Evolutionary conservation across 768 basidiomycete genomes (phyloP), one percentile per base, ranked within the genome.

Genomic region (Termitomyces sp.): DNA sequence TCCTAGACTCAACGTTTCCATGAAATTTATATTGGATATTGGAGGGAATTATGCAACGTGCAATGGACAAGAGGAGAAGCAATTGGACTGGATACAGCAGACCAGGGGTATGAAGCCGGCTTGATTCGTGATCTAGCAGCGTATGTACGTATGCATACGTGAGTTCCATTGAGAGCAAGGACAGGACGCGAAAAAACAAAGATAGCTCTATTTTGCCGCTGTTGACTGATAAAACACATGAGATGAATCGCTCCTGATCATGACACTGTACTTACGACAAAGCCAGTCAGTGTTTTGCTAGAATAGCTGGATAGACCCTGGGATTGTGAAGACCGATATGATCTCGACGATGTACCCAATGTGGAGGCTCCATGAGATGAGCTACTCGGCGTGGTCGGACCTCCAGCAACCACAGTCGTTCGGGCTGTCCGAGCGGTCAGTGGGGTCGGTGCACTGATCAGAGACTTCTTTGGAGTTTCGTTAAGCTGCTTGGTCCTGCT

Each of bases 371-470:
- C 62, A 63, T 87, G 83, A 18, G 80, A 73, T 43, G 71, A 73
- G 45, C 65, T 76, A 65, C 74, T 81, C 12, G 88, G 86, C 3
- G 88, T 89, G 46, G 79, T 78, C 41, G 82, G 76, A 15, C 67
- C 74, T 31, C 79, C 80, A 53, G 76, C 79, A 20, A 66, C 58
- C 18, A 75, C 70, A 15, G 75, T 73, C 32, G 80, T 82, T 56
- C 88, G 82, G 5, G 83, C 75, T 12, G 80, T 79, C 45, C 92
- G 87, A 55, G 92, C 90, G 18, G 92, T 88, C 51, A 94, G 76
- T 1, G 92, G 91, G 3, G 92, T 91, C 7, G 92, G 92, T 12
- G 90, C 91, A 63, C 91, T 87, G 59, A 94, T 94, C 64, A 90
- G 79, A 5, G 90, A 89, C 73, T 94, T 93, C 77, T 92, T 94